A percentile compares a stretch with the other conserved stretches of the same genome.
Evolutionary conservation across 352 stramenopile genomes (phyloP).

Genomic region (Pythium vanterpoolii): DNA sequence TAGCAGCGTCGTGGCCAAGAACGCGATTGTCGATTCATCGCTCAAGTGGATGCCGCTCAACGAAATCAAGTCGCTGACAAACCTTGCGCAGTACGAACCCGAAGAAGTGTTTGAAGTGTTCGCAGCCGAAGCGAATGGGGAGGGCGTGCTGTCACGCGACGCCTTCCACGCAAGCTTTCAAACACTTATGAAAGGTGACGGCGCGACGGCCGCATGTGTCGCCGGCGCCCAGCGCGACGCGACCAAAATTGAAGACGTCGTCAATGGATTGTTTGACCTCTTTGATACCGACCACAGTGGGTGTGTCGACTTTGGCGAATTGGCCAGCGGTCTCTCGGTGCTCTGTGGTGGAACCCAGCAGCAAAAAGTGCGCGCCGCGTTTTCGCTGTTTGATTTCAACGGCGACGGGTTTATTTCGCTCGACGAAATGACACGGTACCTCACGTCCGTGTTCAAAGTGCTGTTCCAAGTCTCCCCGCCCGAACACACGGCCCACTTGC

Average conservation of each 20-base stretch:
- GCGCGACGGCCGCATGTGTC: slow-evolving; percentile 8
- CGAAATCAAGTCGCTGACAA: slow-evolving; percentile 80
- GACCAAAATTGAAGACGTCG: slow-evolving; percentile 49
- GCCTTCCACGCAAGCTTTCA: slow-evolving; percentile 81
- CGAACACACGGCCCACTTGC: slow-evolving; percentile 30
- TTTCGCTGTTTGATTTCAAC: slow-evolving; percentile 88
- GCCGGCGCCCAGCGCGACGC: slow-evolving; percentile 25
- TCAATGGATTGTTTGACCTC: slow-evolving; percentile 74
- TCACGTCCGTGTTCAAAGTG: slow-evolving; percentile 86
- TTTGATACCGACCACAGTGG: slow-evolving; percentile 78
- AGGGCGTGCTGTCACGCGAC: slow-evolving; percentile 65
- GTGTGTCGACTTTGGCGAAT: slow-evolving; percentile 78
- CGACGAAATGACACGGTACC: slow-evolving; percentile 84
- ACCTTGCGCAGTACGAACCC: slow-evolving; percentile 68
- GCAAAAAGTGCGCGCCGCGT: slow-evolving; percentile 83
- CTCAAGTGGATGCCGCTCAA: slow-evolving; percentile 82
- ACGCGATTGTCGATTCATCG: slow-evolving; percentile 67
- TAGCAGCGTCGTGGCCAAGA: slow-evolving; percentile 66
- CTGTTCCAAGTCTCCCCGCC: slow-evolving; percentile 63
- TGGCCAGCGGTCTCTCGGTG: slow-evolving; percentile 79
- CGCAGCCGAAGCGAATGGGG: slow-evolving; percentile 64
- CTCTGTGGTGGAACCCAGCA: slow-evolving; percentile 82
- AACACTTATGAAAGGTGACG: slow-evolving; percentile 46
- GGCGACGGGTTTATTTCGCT: slow-evolving; percentile 85
- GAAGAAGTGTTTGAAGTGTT: slow-evolving; percentile 89